Percentiles rank a stretch among this genome's conserved stretches.
Conservation (phyloP, 495 filamentous ascomycete species). For the Emericellopsis terricola region DNA sequence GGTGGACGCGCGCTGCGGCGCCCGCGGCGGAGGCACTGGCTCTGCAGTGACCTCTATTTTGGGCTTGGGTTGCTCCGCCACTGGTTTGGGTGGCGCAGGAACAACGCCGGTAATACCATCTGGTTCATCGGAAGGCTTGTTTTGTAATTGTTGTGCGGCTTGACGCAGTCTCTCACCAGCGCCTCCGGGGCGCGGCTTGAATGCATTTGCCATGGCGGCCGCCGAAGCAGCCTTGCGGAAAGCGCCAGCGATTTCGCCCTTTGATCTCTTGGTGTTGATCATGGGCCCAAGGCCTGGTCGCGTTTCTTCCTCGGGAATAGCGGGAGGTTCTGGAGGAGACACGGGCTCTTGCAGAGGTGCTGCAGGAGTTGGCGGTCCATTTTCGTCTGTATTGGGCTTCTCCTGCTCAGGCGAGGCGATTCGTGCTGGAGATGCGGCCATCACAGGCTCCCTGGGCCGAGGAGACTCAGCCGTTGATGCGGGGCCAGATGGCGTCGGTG, state of each 20-base stretch:
- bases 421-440: no score
- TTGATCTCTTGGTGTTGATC: conserved; percentile 55
- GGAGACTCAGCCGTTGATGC: no score
- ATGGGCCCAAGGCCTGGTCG: conserved; percentile 78
- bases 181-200: conserved; percentile 71
- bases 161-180: conserved; percentile 55
- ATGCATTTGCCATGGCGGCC: conserved; percentile 34
- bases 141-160: conserved; percentile 27
- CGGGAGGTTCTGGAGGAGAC: conserved; percentile 6
- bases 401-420: no score
- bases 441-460: no score
- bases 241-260: conserved; percentile 51
- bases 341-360: conserved; percentile 8
- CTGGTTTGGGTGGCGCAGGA: conserved; percentile 45
- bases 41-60: conserved; percentile 10
- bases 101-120: conserved; percentile 83
- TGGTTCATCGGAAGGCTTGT: conserved; percentile 41
- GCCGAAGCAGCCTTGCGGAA: conserved; percentile 73
- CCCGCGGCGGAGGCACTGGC: conserved; percentile 6
- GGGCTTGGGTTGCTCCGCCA: conserved; percentile 8
- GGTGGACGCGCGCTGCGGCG: conserved; percentile 8
- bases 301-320: conserved; percentile 21
- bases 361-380: no score
- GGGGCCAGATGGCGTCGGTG: not conserved
- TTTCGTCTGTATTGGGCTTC: no score